These are phyloP conservation scores for Lecanicillium sp. DNA, from an alignment of 2,329 filamentous ascomycete species.

Conservation along the genomic window DNA sequence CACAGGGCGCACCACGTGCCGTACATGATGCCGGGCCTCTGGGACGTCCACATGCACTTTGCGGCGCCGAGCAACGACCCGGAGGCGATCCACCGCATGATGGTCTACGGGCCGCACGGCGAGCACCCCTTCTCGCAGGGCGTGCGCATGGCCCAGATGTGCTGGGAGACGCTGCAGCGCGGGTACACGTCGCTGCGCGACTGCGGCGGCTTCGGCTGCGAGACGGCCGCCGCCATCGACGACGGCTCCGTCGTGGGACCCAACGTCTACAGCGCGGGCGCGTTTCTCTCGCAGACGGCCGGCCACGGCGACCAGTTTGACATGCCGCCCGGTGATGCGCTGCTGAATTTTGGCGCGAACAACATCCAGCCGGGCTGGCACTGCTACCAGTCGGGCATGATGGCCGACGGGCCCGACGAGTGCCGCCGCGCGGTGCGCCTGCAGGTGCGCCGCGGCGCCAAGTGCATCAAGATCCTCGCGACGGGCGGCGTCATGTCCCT, in stretches of 20 bases:
- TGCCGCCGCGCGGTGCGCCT: constrained; percentile 33
- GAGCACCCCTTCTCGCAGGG: constrained; percentile 27
- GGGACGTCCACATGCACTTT: constrained; percentile 47
- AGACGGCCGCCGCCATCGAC: constrained; percentile 36
- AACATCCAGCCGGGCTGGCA: constrained; percentile 26
- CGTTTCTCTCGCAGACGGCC: constrained; percentile 39
- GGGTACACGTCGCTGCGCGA: constrained; percentile 49
- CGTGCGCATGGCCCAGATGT: constrained; percentile 33
- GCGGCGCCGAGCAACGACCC: constrained; percentile 25
- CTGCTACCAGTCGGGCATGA: constrained; percentile 20
- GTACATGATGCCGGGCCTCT: constrained; percentile 45
- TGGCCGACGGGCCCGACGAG: constrained; percentile 36
- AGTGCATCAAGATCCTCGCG: constrained; percentile 35
- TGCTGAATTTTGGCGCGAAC: constrained; percentile 28
- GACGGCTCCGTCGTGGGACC: constrained; percentile 40
- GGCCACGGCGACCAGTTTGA: constrained; percentile 39
- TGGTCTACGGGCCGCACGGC: constrained; percentile 21
- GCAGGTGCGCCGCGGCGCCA: constrained; percentile 35
- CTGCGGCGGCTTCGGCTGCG: constrained; percentile 39
- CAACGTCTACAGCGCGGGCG: constrained; percentile 42
- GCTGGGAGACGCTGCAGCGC: constrained; percentile 33
- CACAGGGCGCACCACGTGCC: constrained; percentile 29
- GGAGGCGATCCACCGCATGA: constrained; percentile 18
- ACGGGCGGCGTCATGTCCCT: constrained; percentile 34
- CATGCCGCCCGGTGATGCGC: constrained; percentile 29